Percentiles rank a stretch among this genome's conserved stretches.
Conservation (phyloP, 495 filamentous ascomycete species). For the Collariella sp. region DNA sequence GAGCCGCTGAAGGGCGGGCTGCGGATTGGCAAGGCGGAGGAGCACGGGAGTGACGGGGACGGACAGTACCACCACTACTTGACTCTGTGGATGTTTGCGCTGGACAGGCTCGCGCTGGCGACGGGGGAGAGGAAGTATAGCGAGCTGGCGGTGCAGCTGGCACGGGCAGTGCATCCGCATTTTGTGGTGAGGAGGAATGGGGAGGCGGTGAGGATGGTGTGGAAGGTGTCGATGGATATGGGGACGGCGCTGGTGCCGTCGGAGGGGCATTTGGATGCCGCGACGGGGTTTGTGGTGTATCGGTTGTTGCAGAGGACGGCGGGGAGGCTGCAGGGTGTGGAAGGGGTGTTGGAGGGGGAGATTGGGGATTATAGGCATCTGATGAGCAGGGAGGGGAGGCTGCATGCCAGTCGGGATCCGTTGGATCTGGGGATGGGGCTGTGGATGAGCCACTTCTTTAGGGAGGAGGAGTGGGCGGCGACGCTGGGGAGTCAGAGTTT, state of each 20-base stretch:
- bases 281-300: slow-evolving; percentile 53
- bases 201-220: slow-evolving; percentile 44
- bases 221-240: slow-evolving; percentile 55
- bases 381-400: slow-evolving; percentile 42
- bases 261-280: slow-evolving; percentile 54
- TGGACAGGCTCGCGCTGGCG: slow-evolving; percentile 51
- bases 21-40: slow-evolving; percentile 53
- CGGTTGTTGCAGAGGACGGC: slow-evolving; percentile 44
- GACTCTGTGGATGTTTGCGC: slow-evolving; percentile 63
- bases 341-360: slow-evolving; percentile 40
- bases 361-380: slow-evolving; percentile 51
- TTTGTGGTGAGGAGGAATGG: slow-evolving; percentile 42
- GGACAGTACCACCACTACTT: slow-evolving; percentile 64
- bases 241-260: slow-evolving; percentile 40
- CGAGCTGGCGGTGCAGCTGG: slow-evolving; percentile 47
- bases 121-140: slow-evolving; percentile 46
- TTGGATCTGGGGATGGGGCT: slow-evolving; percentile 59
- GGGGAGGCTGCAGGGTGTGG: slow-evolving; percentile 11
- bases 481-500: slow-evolving; percentile 38
- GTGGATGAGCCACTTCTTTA: slow-evolving; percentile 54
- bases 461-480: slow-evolving; percentile 43
- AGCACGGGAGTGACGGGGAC: slow-evolving; percentile 47
- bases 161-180: slow-evolving; percentile 48
- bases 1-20: slow-evolving; percentile 53
- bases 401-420: slow-evolving; percentile 41